These are phyloP conservation scores for Paracoccidioides lutzii DNA, from an alignment of 2,329 filamentous ascomycete species.

Conservation along the genomic window DNA sequence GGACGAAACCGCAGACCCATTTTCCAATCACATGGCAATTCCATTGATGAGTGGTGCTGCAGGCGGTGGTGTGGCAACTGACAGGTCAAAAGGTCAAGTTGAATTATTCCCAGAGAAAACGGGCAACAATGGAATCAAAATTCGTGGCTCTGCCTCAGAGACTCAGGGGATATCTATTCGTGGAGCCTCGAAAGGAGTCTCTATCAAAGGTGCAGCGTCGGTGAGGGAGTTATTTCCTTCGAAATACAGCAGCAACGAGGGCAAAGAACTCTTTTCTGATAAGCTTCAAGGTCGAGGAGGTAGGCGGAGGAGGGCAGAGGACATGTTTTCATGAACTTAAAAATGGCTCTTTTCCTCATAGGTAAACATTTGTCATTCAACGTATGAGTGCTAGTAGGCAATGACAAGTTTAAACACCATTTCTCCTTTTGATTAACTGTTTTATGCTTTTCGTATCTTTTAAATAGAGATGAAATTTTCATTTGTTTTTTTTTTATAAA, in stretches of 20 bases:
- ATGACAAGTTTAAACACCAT: not conserved
- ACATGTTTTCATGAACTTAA: slow-evolving; percentile 51
- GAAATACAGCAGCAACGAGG: slow-evolving; percentile 44
- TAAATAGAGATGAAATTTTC: not conserved
- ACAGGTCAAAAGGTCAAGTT: slow-evolving; percentile 7
- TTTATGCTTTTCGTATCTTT: not conserved
- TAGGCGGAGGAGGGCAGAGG: slow-evolving; percentile 55
- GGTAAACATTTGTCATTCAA: not conserved
- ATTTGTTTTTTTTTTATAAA: not conserved
- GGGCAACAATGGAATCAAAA: slow-evolving; percentile 36
- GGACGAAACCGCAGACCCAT: slow-evolving; percentile 41
- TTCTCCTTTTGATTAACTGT: not conserved
- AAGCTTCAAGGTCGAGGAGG: slow-evolving; percentile 45
- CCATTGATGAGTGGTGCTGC: slow-evolving; percentile 35
- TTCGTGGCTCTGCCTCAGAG: slow-evolving; percentile 45
- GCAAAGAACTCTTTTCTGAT: slow-evolving; percentile 57
- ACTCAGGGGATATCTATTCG: slow-evolving; percentile 28
- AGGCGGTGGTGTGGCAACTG: slow-evolving; percentile 8
- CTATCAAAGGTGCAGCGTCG: slow-evolving; percentile 56
- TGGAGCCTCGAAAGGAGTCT: slow-evolving; percentile 38
- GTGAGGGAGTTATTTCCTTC: slow-evolving; percentile 58
- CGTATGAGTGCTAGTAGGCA: not conserved
- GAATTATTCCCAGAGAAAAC: slow-evolving; percentile 29
- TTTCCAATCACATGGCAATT: slow-evolving; percentile 37
- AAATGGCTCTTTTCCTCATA: not conserved